Evolutionary conservation across 306 rosid genomes (phyloP), one percentile per base, ranked within the genome.

Genomic region (Vachellia collinsii): DNA sequence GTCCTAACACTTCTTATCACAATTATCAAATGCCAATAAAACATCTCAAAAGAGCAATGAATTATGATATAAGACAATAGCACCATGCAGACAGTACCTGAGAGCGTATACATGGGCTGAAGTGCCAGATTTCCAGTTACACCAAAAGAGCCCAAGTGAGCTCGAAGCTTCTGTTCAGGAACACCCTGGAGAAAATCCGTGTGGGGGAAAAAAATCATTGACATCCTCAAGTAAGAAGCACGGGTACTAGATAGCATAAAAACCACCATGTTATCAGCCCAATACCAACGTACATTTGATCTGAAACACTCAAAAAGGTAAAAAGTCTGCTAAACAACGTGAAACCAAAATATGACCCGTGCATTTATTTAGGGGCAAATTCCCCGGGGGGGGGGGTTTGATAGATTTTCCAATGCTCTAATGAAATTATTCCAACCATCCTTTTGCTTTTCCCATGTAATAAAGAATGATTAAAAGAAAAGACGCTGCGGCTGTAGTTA

Each of bases 121-220:
- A 96, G 94, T 11, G 99, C 99, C n/a, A 96, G 99, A 86, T 93
- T 96, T 88, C 99, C 99, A 37, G 98, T 93, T 6, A 96, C 98
- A 89, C 99, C 99, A 53, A 96, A 87, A 74, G 99, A 96, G 83
- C 99, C 98, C 17, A 96, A 85, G 86, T 96, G 99, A 81, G 90
- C 85, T 79, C 99, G 90, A 62, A 96, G 99, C 90, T 96, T 96
- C 86, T 96, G 99, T 58, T 96, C 99, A 44, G 99, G 98, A 85
- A 96, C 98, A 69, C 99, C 99, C 99, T 93, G 87, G 80, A 87
- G 42, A 81, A 84, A 20, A 58, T 72, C 72, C 74, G 75, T 72
- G 59, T 69, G 75, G n/a, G n/a, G n/a, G 74, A 76, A 70, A 70
- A 72, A 75, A 79, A 64, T 59, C 11, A 75, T 61, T 82, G 63